A percentile compares a stretch with the other conserved stretches of the same genome.
Conservation (phyloP, 2,329 filamentous ascomycete genomes). For the Erysiphe pulchra region DNA sequence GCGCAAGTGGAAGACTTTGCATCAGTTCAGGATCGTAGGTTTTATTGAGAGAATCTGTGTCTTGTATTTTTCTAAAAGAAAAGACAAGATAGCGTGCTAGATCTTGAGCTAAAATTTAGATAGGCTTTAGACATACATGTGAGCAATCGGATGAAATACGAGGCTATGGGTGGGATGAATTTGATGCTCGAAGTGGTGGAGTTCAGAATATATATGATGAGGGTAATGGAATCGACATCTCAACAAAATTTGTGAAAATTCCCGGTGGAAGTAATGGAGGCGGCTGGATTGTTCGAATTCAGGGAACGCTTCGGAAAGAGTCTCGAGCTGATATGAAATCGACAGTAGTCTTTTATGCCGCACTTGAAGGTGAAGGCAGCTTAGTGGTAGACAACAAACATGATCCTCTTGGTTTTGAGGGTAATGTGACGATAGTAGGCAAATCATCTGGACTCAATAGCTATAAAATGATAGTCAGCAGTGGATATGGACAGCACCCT, state of each 20-base stretch:
- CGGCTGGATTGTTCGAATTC: conserved; percentile 76
- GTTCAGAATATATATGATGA: conserved; percentile 77
- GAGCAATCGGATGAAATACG: conserved; percentile 86
- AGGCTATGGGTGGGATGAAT: conserved; percentile 95
- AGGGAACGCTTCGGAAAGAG: conserved; percentile 49
- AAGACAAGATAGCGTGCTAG: too few relatives aligned
- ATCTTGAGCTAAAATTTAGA: background rate
- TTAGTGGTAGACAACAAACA: conserved; percentile 31
- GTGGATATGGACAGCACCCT: conserved; percentile 36
- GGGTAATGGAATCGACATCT: conserved; percentile 69
- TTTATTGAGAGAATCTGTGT: background rate
- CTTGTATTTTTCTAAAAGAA: conserved; percentile 1
- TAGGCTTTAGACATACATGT: conserved; percentile 79
- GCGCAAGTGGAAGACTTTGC: conserved; percentile 56
- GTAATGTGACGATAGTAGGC: conserved; percentile 43
- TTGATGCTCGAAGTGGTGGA: conserved; percentile 69
- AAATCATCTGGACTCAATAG: conserved; percentile 46
- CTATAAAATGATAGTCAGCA: conserved; percentile 55
- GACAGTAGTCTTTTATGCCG: conserved; percentile 58
- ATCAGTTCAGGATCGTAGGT: conserved; percentile 48
- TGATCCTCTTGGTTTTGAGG: conserved; percentile 27
- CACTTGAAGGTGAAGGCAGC: conserved; percentile 48
- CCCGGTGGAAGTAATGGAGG: conserved; percentile 67
- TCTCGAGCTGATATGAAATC: conserved; percentile 37
- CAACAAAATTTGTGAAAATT: conserved; percentile 81